Evolutionary conservation across 768 basidiomycete genomes (phyloP).

Genomic region (Vishniacozyma victoriae): DNA sequence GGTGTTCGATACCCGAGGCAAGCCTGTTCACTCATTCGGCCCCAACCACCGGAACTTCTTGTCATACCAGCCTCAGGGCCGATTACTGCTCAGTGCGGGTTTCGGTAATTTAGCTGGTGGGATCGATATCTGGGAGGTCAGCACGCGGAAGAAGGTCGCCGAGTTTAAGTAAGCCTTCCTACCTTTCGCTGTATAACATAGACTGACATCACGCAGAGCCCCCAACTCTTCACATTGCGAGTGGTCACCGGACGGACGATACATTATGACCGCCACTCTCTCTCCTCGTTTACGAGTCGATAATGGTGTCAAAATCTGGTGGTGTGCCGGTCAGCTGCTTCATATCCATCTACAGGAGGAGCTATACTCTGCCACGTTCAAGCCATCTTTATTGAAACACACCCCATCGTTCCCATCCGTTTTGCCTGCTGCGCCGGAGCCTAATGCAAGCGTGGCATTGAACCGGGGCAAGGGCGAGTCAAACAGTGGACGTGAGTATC

Average conservation of each 20-base stretch:
- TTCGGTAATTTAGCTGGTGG: conserved; percentile 96
- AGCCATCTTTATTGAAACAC: conserved; percentile 10
- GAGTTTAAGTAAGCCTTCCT: conserved; percentile 41
- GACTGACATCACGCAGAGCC: conserved; percentile 56
- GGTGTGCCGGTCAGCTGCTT: conserved; percentile 79
- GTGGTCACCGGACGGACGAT: conserved; percentile 91
- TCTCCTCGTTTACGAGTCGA: conserved; percentile 92
- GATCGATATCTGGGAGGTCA: conserved; percentile 84
- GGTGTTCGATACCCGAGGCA: conserved; percentile 85
- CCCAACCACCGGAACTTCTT: conserved; percentile 84
- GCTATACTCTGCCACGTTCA: conserved; percentile 63
- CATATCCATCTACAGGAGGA: conserved; percentile 79
- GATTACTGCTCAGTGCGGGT: conserved; percentile 79
- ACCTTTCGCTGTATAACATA: background rate
- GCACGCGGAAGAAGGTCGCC: conserved; percentile 70
- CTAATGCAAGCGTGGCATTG: conserved; percentile 32
- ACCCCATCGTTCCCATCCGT: conserved; percentile 30
- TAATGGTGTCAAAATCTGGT: conserved; percentile 95
- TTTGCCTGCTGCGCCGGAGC: conserved; percentile 25
- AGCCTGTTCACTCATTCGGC: conserved; percentile 83
- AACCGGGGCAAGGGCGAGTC: conserved; percentile 35
- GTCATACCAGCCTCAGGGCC: conserved; percentile 88
- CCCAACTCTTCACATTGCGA: conserved; percentile 90
- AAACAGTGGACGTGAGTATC: conserved; percentile 25
- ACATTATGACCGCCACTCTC: conserved; percentile 89